Conservation (phyloP, 805 yeast genomes). For the Nakazawaea populi region DNA sequence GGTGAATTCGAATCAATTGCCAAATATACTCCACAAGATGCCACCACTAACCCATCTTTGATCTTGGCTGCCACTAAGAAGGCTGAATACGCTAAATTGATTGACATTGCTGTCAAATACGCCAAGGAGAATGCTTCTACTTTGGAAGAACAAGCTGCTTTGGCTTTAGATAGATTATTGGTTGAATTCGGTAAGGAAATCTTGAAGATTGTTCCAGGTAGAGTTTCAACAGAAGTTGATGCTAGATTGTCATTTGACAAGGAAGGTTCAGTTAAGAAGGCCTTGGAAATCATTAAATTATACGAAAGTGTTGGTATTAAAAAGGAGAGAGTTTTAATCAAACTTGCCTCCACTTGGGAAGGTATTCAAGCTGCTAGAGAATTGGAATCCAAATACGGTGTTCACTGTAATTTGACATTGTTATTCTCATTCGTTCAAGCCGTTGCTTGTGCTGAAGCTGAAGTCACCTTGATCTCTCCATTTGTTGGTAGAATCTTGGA, state of each 20-base stretch:
- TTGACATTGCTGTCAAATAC: slow-evolving; percentile 85
- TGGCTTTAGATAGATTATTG: slow-evolving; percentile 86
- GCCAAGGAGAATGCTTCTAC: slow-evolving; percentile 61
- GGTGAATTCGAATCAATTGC: slow-evolving; percentile 98
- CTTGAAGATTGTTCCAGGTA: slow-evolving; percentile 92
- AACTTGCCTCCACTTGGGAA: slow-evolving; percentile 98
- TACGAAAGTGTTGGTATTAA: slow-evolving; percentile 80
- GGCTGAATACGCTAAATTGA: slow-evolving; percentile 80
- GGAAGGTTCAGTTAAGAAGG: slow-evolving; percentile 90
- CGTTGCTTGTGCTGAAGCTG: slow-evolving; percentile 98
- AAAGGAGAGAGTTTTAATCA: slow-evolving; percentile 89
- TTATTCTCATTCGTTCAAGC: slow-evolving; percentile 96
- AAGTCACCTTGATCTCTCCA: slow-evolving; percentile 94
- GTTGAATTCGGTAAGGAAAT: slow-evolving; percentile 96
- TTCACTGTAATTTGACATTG: slow-evolving; percentile 93
- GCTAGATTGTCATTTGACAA: slow-evolving; percentile 97
- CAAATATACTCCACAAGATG: slow-evolving; percentile 97
- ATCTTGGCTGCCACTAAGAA: slow-evolving; percentile 93
- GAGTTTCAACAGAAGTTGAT: slow-evolving; percentile 98
- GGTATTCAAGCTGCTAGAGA: slow-evolving; percentile 99
- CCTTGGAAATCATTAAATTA: slow-evolving; percentile 80
- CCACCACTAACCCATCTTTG: slow-evolving; percentile 97
- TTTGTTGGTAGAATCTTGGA: slow-evolving; percentile 98
- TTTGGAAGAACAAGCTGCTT: slow-evolving; percentile 62
- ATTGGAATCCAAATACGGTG: slow-evolving; percentile 82